phyloP scores from a whole-genome alignment of 2,329 filamentous ascomycete genomes.

The Exutisphaerella laricina region DNA sequence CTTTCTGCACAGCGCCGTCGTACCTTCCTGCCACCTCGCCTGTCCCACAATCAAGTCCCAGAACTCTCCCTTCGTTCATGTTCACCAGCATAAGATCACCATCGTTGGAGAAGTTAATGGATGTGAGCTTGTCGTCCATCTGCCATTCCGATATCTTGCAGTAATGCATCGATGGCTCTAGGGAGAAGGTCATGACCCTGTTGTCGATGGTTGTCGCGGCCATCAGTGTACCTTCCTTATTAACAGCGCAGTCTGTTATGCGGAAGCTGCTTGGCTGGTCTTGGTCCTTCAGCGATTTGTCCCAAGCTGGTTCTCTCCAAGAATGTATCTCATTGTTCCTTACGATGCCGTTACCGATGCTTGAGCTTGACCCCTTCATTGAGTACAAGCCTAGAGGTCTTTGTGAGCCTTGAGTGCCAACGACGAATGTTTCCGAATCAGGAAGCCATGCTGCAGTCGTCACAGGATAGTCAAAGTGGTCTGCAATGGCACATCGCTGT shows the following conservation, averaged over 20 bases:
- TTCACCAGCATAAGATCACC: slow-evolving; percentile 79
- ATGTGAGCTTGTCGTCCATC: slow-evolving; percentile 65
- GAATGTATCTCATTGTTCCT: slow-evolving; percentile 29
- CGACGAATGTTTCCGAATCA: slow-evolving; percentile 70
- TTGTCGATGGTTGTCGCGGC: slow-evolving; percentile 68
- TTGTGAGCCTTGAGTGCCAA: slow-evolving; percentile 66
- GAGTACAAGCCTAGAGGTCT: slow-evolving; percentile 58
- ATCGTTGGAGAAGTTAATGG: slow-evolving; percentile 73
- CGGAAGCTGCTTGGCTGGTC: slow-evolving; percentile 57
- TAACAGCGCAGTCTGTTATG: slow-evolving; percentile 79
- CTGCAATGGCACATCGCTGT: slow-evolving; percentile 56
- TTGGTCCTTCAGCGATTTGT: slow-evolving; percentile 51
- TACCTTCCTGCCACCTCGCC: slow-evolving; percentile 69
- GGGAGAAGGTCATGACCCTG: slow-evolving; percentile 66
- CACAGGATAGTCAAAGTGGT: slow-evolving; percentile 74
- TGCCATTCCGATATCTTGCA: slow-evolving; percentile 66
- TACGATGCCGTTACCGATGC: slow-evolving; percentile 15
- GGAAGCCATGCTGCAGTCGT: slow-evolving; percentile 86
- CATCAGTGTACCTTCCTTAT: slow-evolving; percentile 70
- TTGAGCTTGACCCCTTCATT: slow-evolving; percentile 14
- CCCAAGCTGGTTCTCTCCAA: slow-evolving; percentile 44
- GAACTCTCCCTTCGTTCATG: slow-evolving; percentile 68
- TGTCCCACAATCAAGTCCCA: slow-evolving; percentile 70
- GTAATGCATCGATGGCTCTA: slow-evolving; percentile 64
- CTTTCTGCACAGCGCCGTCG: slow-evolving; percentile 66